Evolutionary conservation across 2,329 filamentous ascomycete genomes (phyloP).

Genomic region (Dothistroma septosporum): DNA sequence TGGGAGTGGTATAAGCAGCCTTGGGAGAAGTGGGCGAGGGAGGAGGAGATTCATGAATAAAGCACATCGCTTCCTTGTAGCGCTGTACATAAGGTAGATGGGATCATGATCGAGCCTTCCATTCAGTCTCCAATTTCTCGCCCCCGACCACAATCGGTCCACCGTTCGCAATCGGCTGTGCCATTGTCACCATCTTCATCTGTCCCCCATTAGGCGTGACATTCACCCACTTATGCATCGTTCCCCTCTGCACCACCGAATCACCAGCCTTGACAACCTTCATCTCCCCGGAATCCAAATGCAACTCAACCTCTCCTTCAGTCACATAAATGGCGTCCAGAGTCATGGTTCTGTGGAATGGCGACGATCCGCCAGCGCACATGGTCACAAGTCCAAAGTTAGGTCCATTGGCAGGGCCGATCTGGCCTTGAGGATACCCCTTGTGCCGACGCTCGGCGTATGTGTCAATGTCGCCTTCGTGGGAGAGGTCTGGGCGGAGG

Average conservation of each 20-base stretch:
- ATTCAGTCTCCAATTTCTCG: constrained; percentile 17
- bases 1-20: constrained; percentile 45
- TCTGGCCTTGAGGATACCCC: constrained; percentile 2
- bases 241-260: constrained; percentile 16
- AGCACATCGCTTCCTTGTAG: background rate
- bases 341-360: constrained; percentile 18
- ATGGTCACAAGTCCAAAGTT: constrained; percentile 10
- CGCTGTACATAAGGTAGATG: background rate
- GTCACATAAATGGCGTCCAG: constrained; percentile 16
- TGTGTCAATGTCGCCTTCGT: constrained; percentile 19
- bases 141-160: constrained; percentile 16
- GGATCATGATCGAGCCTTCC: background rate
- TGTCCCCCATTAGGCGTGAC: constrained; percentile 13
- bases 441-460: constrained; percentile 14
- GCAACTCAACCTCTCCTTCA: constrained; percentile 18
- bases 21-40: constrained; percentile 36
- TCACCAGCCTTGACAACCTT: constrained; percentile 16
- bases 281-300: constrained; percentile 18
- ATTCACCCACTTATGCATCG: constrained; percentile 26
- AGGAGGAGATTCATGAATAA: constrained; percentile 38
- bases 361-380: background rate
- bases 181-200: constrained; percentile 12
- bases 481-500: constrained; percentile 8
- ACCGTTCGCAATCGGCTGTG: constrained; percentile 5
- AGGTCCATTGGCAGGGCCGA: constrained; percentile 10